Evolutionary conservation across 305 asterid genomes (phyloP), one percentile per base, ranked within the genome.

Genomic region (Fraxinus nigra): DNA sequence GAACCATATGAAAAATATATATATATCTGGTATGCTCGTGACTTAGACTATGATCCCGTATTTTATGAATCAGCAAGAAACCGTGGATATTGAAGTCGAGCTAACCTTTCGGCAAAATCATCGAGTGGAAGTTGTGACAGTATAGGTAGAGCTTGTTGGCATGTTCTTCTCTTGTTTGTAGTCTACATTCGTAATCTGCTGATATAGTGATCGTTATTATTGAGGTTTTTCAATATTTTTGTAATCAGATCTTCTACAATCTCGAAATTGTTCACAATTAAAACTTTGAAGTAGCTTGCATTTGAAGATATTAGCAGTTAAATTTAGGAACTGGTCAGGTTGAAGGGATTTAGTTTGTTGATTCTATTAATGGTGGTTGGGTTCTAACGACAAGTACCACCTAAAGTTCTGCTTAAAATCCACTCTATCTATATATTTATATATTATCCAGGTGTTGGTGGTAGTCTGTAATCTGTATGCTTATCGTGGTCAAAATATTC

Each of bases 131-230:
- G 90, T 91, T 84, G 82, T 89, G 93, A 87, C 89, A 93, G 98
- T 92, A 92, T 92, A 89, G 97, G 91, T 92, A 87, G 92, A 87
- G 92, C 80, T 75, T 75, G 84, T 81, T 88, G 91, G 90, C 87
- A 80, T 85, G 80, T 87, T 84, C 88, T 86, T 85, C 83, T 85
- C 78, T 83, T 85, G 90, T 89, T 86, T 88, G 93, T 94, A 89
- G 97, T 88, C 88, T 90, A 85, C 88, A 91, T 91, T 92, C 89
- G 89, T 89, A 87, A 88, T 87, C 90, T 89, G 97, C 97, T 89
- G 92, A 88, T 91, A 93, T 92, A 90, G 97, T 92, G 94, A 82
- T 87, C 90, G 83, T 78, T 87, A 86, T 89, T 85, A 90, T 92
- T 87, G 90, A 82, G 90, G 90, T 88, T 86, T 91, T 92, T 88